phyloP scores from a whole-genome alignment of 2,329 filamentous ascomycete species.

The Penicillium freii region DNA sequence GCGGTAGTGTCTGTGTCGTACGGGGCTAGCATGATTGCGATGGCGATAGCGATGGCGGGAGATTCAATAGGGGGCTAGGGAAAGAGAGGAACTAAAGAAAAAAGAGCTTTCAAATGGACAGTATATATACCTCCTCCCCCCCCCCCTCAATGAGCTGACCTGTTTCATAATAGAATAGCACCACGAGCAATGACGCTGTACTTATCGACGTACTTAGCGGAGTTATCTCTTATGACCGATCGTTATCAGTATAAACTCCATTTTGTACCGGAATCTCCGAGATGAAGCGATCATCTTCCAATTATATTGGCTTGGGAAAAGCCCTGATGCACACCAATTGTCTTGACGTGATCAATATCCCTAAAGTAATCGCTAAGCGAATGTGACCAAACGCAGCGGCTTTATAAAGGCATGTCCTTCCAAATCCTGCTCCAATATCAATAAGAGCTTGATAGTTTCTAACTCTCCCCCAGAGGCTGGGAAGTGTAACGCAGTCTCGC shows the following conservation, averaged over 20 bases:
- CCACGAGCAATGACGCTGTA: not conserved
- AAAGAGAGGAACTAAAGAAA: not conserved
- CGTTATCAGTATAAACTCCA: not conserved
- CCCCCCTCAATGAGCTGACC: not conserved
- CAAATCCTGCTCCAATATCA: no score
- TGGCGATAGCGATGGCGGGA: not conserved
- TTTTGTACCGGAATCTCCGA: not conserved
- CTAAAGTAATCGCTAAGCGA: no score
- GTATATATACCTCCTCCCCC: not conserved
- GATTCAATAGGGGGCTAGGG: not conserved
- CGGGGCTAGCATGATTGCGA: conserved; percentile 6
- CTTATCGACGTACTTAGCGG: not conserved
- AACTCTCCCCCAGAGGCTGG: no score
- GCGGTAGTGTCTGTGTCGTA: conserved; percentile 19
- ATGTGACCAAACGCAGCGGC: no score
- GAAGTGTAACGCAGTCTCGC: no score
- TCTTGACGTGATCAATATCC: not conserved
- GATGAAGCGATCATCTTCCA: not conserved
- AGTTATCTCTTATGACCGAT: not conserved
- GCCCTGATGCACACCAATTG: not conserved
- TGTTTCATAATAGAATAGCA: not conserved
- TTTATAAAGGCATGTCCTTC: no score
- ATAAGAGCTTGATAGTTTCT: no score
- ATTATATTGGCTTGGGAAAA: not conserved
- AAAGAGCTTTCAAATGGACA: not conserved